Base-by-base conservation (phyloP, 2,329 filamentous ascomycete genomes). In the Alternaria solani region DNA sequence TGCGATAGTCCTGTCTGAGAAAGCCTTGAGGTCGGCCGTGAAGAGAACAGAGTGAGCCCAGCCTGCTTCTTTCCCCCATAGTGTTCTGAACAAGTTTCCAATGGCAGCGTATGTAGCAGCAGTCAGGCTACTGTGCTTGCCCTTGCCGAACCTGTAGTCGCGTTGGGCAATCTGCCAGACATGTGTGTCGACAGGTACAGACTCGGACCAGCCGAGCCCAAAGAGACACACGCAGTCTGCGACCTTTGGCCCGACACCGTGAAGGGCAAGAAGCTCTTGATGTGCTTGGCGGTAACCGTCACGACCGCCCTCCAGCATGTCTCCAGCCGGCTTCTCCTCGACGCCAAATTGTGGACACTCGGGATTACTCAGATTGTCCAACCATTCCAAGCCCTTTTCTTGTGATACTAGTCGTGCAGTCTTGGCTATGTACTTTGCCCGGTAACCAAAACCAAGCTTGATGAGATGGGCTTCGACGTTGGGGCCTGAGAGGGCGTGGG, bases 31-130 rank as follows among this genome's bases (percentile, higher is more conserved):
- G 74, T 99, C 94, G 0, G 95, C 96, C 0, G 95, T 96, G 74
- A 99, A 99, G 12, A 99, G 83, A 8, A 99, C 95, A 3, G 92
- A 96, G 80, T 99, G 95, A 9, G 96, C 95, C 96, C 96, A 99
- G 1, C 95, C 95, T 1, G 95, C 95, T 71, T 98, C 92, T 59
- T 90, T 87, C 0, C 95, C 95, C 95, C 96, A 99, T 0, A 98
- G 84, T 38, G 85, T 84, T 56, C 95, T 87, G 72, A 99, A 99
- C 71, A 96, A 91, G 64, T 96, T 91, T 0, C 91, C 95, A 14
- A 99, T 88, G 0, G 93, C 92, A 75, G 95, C 90, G 73, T 99
- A 98, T 64, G 92, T 94, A 41, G 86, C 87, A 74, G 96, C 96
- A 14, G 91, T 97, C 63, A 99, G 84, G 47, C 92, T 94, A 73